Evolutionary conservation across 2,329 filamentous ascomycete species (phyloP).

Genomic region (Fusarium vanettenii): DNA sequence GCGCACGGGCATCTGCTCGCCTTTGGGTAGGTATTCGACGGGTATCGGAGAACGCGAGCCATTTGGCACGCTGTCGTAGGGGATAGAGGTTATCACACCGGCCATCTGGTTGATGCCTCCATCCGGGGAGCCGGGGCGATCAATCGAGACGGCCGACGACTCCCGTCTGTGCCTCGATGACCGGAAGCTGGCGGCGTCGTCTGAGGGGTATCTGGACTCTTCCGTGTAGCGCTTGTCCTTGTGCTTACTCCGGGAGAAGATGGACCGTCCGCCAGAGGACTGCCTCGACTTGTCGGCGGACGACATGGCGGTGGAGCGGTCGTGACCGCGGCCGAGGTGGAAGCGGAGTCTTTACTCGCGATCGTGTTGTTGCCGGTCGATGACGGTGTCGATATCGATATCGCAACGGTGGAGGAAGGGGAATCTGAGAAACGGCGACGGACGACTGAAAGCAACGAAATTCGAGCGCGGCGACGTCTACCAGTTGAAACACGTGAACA

Average conservation of each 20-base stretch:
- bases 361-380: conserved; percentile 29
- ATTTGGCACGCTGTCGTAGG: conserved; percentile 77
- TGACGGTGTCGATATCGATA: conserved; percentile 29
- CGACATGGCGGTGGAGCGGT: conserved; percentile 39
- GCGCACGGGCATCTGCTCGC: conserved; percentile 71
- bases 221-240: conserved; percentile 73
- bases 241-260: conserved; percentile 92
- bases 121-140: conserved; percentile 73
- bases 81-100: conserved; percentile 87
- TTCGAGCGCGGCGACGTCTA: conserved; percentile 24
- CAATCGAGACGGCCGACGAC: conserved; percentile 78
- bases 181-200: conserved; percentile 72
- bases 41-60: conserved; percentile 78
- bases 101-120: conserved; percentile 78
- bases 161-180: conserved; percentile 81
- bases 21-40: conserved; percentile 77
- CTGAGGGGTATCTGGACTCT: conserved; percentile 67
- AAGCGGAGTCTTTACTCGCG: conserved; percentile 22
- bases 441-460: background rate
- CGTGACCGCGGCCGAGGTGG: conserved; percentile 34
- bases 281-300: conserved; percentile 85
- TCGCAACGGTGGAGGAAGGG: conserved; percentile 13
- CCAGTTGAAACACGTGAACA: conserved; percentile 48
- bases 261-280: conserved; percentile 79
- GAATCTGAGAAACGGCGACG: background rate